Percentiles rank a stretch among this genome's conserved stretches.
Evolutionary conservation across 2,329 filamentous ascomycete genomes (phyloP).

Genomic region (Cladophialophora exuberans): DNA sequence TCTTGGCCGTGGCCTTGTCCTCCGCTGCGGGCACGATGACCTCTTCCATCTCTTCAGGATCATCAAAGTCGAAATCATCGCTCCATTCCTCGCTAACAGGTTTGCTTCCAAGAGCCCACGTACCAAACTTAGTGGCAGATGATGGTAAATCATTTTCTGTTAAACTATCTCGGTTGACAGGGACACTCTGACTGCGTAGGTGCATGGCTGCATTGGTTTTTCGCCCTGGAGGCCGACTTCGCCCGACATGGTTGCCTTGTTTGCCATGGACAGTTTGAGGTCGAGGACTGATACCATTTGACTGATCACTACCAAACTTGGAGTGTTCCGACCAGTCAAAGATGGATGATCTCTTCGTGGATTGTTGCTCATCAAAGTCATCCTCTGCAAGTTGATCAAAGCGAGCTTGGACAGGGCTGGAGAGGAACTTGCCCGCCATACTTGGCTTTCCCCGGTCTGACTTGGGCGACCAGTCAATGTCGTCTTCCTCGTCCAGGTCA

Average conservation of each 20-base stretch:
- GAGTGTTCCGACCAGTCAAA: slow-evolving; percentile 69
- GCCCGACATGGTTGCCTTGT: slow-evolving; percentile 59
- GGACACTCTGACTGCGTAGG: slow-evolving; percentile 68
- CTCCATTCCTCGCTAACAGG: slow-evolving; percentile 71
- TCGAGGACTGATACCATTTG: slow-evolving; percentile 56
- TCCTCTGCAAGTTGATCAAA: slow-evolving; percentile 25
- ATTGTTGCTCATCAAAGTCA: slow-evolving; percentile 33
- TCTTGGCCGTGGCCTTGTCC: slow-evolving; percentile 18
- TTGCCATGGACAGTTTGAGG: slow-evolving; percentile 68
- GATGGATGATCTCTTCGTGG: slow-evolving; percentile 56
- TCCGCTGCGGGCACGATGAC: slow-evolving; percentile 8
- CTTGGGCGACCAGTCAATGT: slow-evolving; percentile 32
- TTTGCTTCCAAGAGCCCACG: slow-evolving; percentile 69
- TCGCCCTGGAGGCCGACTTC: slow-evolving; percentile 60
- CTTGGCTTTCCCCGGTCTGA: slow-evolving; percentile 4
- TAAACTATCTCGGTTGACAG: slow-evolving; percentile 57
- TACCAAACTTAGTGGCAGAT: slow-evolving; percentile 63
- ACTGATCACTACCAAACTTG: slow-evolving; percentile 55
- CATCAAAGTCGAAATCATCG: slow-evolving; percentile 68
- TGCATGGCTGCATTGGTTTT: slow-evolving; percentile 63
- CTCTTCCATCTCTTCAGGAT: slow-evolving; percentile 46
- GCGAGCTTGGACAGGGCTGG: slow-evolving; percentile 12
- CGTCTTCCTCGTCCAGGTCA: slow-evolving; percentile 25
- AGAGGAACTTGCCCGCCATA: neutral
- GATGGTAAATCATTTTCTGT: slow-evolving; percentile 54